These are phyloP conservation scores for Comarum palustre DNA, from an alignment of 306 rosid species.

Conservation along the genomic window DNA sequence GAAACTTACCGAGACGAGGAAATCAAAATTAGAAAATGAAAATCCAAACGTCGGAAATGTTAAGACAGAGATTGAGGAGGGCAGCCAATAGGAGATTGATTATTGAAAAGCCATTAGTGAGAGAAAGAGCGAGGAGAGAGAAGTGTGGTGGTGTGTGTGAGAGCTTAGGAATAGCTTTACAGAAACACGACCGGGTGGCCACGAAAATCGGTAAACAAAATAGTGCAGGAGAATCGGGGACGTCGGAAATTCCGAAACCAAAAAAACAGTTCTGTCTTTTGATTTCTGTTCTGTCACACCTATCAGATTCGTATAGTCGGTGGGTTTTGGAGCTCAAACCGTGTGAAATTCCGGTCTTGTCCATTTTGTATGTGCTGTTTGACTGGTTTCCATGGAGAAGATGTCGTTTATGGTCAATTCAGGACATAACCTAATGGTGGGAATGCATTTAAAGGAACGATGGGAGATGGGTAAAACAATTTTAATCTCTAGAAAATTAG, in stretches of 20 bases:
- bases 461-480: too few relatives aligned
- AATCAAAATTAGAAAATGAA: slow-evolving; percentile 15
- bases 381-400: not conserved
- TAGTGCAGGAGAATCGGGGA: slow-evolving; percentile 55
- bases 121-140: slow-evolving; percentile 27
- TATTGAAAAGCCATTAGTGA: slow-evolving; percentile 27
- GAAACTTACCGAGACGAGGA: slow-evolving; percentile 35
- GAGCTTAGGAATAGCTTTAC: slow-evolving; percentile 51
- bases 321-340: not conserved
- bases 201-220: slow-evolving; percentile 47
- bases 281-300: not conserved
- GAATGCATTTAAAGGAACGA: not conserved
- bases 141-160: slow-evolving; percentile 29
- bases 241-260: slow-evolving; percentile 39
- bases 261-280: slow-evolving; percentile 27
- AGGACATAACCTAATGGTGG: not conserved
- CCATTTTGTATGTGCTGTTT: not conserved
- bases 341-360: not conserved
- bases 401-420: not conserved
- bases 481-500: too few relatives aligned
- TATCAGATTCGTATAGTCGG: slow-evolving; percentile 3
- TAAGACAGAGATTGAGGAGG: slow-evolving; percentile 18
- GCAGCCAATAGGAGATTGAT: slow-evolving; percentile 33
- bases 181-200: slow-evolving; percentile 49
- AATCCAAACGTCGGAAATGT: slow-evolving; percentile 33